Percentiles rank a stretch among this genome's conserved stretches.
phyloP scores from a whole-genome alignment of 73 alveolate genomes.

The Paramecium octaurelia region DNA sequence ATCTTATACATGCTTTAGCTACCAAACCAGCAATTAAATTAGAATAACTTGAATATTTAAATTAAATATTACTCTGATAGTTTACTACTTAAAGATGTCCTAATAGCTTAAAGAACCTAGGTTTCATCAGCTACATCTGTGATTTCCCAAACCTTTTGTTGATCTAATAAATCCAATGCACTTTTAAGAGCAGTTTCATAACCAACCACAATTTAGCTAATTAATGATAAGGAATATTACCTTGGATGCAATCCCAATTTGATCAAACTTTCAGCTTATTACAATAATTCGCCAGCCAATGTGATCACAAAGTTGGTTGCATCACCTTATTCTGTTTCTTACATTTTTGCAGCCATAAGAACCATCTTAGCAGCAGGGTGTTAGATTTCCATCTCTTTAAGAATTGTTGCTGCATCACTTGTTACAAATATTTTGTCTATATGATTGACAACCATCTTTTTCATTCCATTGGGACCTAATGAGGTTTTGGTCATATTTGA shows the following conservation, averaged over 20 bases:
- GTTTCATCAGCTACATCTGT: constrained; percentile 78
- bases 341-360: constrained; percentile 95
- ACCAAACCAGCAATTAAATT: constrained; percentile 46
- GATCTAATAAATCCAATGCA: constrained; percentile 82
- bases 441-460: constrained; percentile 96
- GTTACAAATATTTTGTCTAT: constrained; percentile 96
- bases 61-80: constrained; percentile 51
- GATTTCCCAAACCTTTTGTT: constrained; percentile 73
- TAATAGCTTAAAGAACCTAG: constrained; percentile 80
- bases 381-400: constrained; percentile 91
- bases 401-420: constrained; percentile 96
- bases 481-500: constrained; percentile 97
- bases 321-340: constrained; percentile 96
- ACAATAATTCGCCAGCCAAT: constrained; percentile 97
- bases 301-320: constrained; percentile 94
- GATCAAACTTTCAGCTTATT: constrained; percentile 90
- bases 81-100: constrained; percentile 91
- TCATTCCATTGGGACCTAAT: constrained; percentile 98
- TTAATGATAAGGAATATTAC: neutral
- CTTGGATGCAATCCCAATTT: constrained; percentile 94
- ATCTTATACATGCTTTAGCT: constrained; percentile 56
- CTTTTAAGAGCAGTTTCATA: constrained; percentile 94
- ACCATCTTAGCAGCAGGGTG: constrained; percentile 99
- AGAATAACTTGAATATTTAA: constrained; percentile 25
- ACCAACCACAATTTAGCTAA: constrained; percentile 85